These are phyloP conservation scores for Cystobasidium onofrii DNA, from an alignment of 768 basidiomycete genomes.

Conservation along the genomic window DNA sequence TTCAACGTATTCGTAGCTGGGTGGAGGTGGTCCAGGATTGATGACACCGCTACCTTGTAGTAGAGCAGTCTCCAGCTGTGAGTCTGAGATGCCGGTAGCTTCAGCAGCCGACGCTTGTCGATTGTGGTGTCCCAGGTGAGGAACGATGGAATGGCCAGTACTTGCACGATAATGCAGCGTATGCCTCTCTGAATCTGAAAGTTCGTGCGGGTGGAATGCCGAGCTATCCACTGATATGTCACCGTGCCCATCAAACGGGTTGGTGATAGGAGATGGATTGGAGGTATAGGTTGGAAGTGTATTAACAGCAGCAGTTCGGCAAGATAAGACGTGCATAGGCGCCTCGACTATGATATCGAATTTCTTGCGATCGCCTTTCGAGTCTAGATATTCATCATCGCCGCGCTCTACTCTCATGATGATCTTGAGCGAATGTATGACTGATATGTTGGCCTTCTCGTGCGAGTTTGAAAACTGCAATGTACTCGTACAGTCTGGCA, in stretches of 20 bases:
- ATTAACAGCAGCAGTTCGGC: slow-evolving; percentile 14
- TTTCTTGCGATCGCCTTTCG: slow-evolving; percentile 66
- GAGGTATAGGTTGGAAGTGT: slow-evolving; percentile 25
- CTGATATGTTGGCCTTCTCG: slow-evolving; percentile 61
- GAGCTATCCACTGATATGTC: slow-evolving; percentile 11
- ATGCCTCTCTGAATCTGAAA: slow-evolving; percentile 26
- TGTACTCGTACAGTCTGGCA: slow-evolving; percentile 54
- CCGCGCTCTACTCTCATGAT: slow-evolving; percentile 74
- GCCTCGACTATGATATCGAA: slow-evolving; percentile 70
- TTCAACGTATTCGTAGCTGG: slow-evolving; percentile 2
- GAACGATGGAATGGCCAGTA: neutral
- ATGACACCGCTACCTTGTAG: neutral
- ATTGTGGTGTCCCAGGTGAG: neutral
- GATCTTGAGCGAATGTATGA: slow-evolving; percentile 70
- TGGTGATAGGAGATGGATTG: neutral
- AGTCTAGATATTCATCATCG: slow-evolving; percentile 58
- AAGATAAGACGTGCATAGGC: slow-evolving; percentile 26
- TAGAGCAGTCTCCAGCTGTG: neutral
- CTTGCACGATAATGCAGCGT: neutral
- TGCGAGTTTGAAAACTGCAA: slow-evolving; percentile 76
- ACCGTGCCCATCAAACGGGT: neutral
- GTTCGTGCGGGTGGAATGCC: slow-evolving; percentile 31
- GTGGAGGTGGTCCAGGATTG: neutral
- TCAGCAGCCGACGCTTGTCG: neutral
- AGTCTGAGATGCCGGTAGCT: neutral